Percentiles rank a stretch among this genome's conserved stretches.
phyloP scores from a whole-genome alignment of 306 rosid genomes.

The Abrus pulchellus region DNA sequence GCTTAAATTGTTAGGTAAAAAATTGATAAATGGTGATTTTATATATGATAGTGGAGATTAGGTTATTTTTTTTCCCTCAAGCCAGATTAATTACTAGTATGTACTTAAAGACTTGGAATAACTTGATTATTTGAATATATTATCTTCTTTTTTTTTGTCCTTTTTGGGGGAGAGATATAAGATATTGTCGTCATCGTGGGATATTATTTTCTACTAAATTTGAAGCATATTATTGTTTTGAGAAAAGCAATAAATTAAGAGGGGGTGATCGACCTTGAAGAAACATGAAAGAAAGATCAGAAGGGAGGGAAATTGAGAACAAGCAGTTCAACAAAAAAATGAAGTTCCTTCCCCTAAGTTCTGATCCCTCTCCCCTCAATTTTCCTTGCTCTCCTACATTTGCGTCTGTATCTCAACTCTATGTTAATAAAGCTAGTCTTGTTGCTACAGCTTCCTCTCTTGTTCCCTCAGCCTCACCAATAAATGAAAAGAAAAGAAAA shows the following conservation, averaged over 20 bases:
- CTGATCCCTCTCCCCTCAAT: neutral
- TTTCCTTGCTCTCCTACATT: conserved; percentile 6
- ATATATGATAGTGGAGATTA: too few relatives aligned
- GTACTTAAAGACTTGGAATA: neutral
- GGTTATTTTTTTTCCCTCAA: too few relatives aligned
- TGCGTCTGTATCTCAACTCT: neutral
- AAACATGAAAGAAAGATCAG: neutral
- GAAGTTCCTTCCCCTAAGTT: neutral
- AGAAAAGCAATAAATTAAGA: neutral
- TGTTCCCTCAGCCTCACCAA: neutral
- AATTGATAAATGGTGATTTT: too few relatives aligned
- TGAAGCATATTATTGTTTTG: neutral
- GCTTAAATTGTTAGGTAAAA: too few relatives aligned
- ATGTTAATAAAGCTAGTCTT: neutral
- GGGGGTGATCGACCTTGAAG: neutral
- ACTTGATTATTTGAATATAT: neutral
- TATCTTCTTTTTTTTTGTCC: neutral
- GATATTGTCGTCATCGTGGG: too few relatives aligned
- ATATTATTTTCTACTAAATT: too few relatives aligned
- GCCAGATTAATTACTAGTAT: neutral
- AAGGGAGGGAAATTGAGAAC: neutral
- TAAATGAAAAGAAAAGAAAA: neutral
- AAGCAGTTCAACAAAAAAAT: neutral
- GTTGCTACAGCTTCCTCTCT: neutral
- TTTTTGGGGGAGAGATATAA: too few relatives aligned